Base-by-base conservation (phyloP, 257 asterid genomes). In the Nicotiana benthamiana region DNA sequence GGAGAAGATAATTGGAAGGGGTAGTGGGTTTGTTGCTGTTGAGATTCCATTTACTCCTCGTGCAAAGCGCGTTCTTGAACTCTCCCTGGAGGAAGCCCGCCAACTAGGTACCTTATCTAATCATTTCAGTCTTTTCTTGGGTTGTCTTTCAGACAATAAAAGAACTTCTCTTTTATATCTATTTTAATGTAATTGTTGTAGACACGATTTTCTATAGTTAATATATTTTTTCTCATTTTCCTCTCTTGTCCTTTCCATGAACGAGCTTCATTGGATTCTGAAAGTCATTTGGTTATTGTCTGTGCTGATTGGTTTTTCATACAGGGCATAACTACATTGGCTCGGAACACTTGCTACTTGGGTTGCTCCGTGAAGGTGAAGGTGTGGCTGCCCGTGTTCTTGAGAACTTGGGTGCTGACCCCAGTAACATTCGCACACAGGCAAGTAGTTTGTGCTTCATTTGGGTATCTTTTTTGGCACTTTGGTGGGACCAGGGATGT, bases 41-140 rank as follows among this genome's bases (percentile, higher is more conserved):
- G 99, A 95, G 91, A 95, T 95, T 67, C 99, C 99, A 5, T 95
- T 95, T 82, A 95, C 99, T 54, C 99, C 99, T 54, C 99, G 98
- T 77, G 99, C 98, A 36, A 95, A 95, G 86, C 97, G 97, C 70
- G 99, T 95, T 40, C 76, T 95, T 26, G 99, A 95, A 86, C 96
- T 95, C 74, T 95, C 99, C 11, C 84, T 95, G 2, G 99, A 95
- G 90, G 99, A 95, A 89, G 99, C 99, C 77, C 97, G 99, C 20
- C 99, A 95, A 80, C 99, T 95, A 70, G 99, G 99, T 95, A 89
- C 82, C n/a, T 48, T 4, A 82, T 83, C 52, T 80, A 30, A 70
- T 24, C 16, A 27, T 11, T 57, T 48, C 36, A 46, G 78, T 56
- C 78, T 48, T 48, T 8, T 74, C 40, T 74, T 48, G 40, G 43